Evolutionary conservation across 768 basidiomycete genomes (phyloP), one percentile per base, ranked within the genome.

Genomic region (Macrocybe gigantea): DNA sequence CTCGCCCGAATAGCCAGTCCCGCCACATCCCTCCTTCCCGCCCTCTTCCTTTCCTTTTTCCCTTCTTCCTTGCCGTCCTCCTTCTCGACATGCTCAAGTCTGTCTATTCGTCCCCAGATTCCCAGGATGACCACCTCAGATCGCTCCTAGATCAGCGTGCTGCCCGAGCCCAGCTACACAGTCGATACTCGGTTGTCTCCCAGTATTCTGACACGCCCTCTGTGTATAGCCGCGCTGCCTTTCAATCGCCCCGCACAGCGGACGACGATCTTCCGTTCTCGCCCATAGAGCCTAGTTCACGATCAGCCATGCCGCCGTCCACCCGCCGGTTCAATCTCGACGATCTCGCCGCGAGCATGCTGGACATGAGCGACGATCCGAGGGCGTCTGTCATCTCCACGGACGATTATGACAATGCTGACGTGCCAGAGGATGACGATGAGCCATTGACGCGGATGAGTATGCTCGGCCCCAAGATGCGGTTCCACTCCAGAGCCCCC

Each of bases 391-490:
- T 55, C 48, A 56, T 62, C 10, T 55, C 64, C 13, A 59, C 63
- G 37, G 58, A 61, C 31, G 51, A 62, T 15, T 56, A 61, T 33
- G 62, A 70, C 41, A 58, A 65, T 41, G 67, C 74, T 41, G 67
- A 70, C 15, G 61, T 60, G 13, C 65, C 67, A 41, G 69, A 69
- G 37, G 70, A 69, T 39, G 72, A 75, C 44, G 69, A 76, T 34
- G 71, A 72, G 7, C 56, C 69, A 34, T 64, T 72, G 1, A 63
- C 73, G 49, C 74, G 82, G 45, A 78, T 89, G 64, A 88, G 85
- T 56, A 67, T 83, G 41, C 78, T 85, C 33, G 89, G 89, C n/a
- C 88, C 88, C 31, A 88, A 80, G 64, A 86, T 90, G 76, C 80
- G 82, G 44, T 80, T 88, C 59, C 85, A 88, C 63, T 86, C 85